Conservation (phyloP, 352 stramenopile genomes). For the Phytophthora brassicae region DNA sequence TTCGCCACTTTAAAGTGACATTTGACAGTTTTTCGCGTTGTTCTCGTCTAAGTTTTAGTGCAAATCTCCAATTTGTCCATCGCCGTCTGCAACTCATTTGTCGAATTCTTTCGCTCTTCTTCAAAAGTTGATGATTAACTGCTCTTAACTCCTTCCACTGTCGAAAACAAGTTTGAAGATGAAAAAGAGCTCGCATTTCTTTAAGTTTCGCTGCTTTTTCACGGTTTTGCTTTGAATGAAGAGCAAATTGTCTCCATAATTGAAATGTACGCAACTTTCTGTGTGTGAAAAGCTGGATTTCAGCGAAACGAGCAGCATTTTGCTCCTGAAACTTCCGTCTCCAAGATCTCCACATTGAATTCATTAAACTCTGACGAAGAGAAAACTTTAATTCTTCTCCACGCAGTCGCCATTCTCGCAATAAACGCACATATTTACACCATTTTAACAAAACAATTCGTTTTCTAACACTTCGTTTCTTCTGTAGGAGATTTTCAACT, state of each 20-base stretch:
- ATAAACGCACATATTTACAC: neutral
- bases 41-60: constrained; percentile 10
- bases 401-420: constrained; percentile 6
- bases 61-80: constrained; percentile 28
- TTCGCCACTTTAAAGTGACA: constrained; percentile 31
- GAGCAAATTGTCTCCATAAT: constrained; percentile 26
- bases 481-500: neutral
- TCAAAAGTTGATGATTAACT: constrained; percentile 1
- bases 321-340: constrained; percentile 14
- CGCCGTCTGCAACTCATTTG: neutral
- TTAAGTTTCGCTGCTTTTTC: constrained; percentile 18
- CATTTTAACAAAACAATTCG: constrained; percentile 11
- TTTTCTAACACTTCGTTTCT: neutral
- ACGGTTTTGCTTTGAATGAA: constrained; percentile 3
- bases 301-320: constrained; percentile 11
- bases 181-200: no score
- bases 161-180: constrained; percentile 16
- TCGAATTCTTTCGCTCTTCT: neutral
- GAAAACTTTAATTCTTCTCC: constrained; percentile 9
- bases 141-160: constrained; percentile 20
- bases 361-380: constrained; percentile 1
- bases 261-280: constrained; percentile 12
- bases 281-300: constrained; percentile 11
- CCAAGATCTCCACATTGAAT: constrained; percentile 19
- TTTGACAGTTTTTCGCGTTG: constrained; percentile 18